A percentile compares a stretch with the other conserved stretches of the same genome.
Evolutionary conservation across 495 filamentous ascomycete genomes (phyloP).

Genomic region (Cercophora samala): DNA sequence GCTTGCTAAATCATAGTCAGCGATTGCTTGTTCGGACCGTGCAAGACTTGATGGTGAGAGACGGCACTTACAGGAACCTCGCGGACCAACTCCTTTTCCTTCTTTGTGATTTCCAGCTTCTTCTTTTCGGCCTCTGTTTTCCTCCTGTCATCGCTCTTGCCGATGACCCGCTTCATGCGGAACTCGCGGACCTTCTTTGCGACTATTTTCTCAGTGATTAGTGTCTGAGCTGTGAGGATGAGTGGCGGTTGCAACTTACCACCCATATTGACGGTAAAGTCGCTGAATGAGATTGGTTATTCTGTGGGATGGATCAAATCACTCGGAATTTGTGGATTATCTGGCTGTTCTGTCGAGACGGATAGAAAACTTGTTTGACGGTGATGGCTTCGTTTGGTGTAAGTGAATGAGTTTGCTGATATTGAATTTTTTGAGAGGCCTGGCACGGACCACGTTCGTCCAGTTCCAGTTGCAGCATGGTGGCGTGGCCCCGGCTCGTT

Average conservation of each 20-base stretch:
- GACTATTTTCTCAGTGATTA: conserved; percentile 14
- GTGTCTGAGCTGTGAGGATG: background rate
- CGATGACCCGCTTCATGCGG: conserved; percentile 57
- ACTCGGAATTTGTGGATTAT: background rate
- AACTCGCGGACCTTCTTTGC: conserved; percentile 35
- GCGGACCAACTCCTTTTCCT: conserved; percentile 58
- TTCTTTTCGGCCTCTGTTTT: conserved; percentile 59
- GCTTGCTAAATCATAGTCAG: conserved; percentile 53
- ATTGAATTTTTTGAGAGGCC: background rate
- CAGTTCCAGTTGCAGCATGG: background rate
- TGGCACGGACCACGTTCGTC: background rate
- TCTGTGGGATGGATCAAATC: background rate
- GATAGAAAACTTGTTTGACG: background rate
- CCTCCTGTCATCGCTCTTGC: conserved; percentile 58
- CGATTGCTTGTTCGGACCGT: conserved; percentile 28
- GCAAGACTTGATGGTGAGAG: background rate
- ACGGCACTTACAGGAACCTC: conserved; percentile 53
- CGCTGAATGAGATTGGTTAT: background rate
- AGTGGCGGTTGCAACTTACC: background rate
- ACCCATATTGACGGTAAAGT: conserved; percentile 3
- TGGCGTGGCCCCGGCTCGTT: background rate
- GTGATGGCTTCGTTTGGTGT: background rate
- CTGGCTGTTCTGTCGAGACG: background rate
- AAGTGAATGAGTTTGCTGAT: background rate
- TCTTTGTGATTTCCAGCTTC: conserved; percentile 52